Base-by-base conservation (phyloP, 805 yeast genomes). In the Cyberlindnera euphorbiae region DNA sequence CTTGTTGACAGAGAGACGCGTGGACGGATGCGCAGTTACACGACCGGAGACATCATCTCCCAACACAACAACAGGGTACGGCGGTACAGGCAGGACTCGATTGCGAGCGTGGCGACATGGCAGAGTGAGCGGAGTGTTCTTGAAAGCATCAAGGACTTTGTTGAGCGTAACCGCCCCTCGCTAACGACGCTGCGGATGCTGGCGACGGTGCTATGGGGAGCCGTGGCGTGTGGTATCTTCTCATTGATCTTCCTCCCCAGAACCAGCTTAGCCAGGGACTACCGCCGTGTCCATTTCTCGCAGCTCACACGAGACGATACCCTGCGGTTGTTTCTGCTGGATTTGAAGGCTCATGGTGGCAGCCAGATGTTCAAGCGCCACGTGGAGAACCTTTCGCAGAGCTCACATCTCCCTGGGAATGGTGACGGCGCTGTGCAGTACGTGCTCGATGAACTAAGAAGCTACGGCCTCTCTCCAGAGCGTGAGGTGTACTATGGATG, bases 201-300 rank as follows among this genome's bases (percentile, higher is more conserved):
- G 4, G 57, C 56, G 0, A 44, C 48, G 6, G 23, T 46, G 3
- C 26, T 50, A 3, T 54, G 56, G 56, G 55, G 50, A 1, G 4
- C 49, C 2, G 27, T 50, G 13, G 57, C 35, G 34, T 58, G 47
- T 12, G 56, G 26, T 19, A 51, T 35, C 30, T 77, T 83, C 53
- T 75, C 83, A 27, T 63, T 85, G 33, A 75, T 81, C 0, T 88
- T 88, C 55, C 64, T 87, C 12, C 96, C 96, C 2, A 60, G 96
- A 39, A 85, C 97, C 1, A 84, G 95, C 2, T 63, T 86, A 14
- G 76, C 82, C 33, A 64, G 95, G 45, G 96, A 89, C 58, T 75
- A 83, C 50, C 71, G 90, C 49, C 63, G 96, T 33, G 57, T 85
- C 45, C 85, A 86, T 58, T 78, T 80, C 22, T 69, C 77, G 24